Conservation (phyloP, 2,329 filamentous ascomycete genomes). For the Nemania sp. region DNA sequence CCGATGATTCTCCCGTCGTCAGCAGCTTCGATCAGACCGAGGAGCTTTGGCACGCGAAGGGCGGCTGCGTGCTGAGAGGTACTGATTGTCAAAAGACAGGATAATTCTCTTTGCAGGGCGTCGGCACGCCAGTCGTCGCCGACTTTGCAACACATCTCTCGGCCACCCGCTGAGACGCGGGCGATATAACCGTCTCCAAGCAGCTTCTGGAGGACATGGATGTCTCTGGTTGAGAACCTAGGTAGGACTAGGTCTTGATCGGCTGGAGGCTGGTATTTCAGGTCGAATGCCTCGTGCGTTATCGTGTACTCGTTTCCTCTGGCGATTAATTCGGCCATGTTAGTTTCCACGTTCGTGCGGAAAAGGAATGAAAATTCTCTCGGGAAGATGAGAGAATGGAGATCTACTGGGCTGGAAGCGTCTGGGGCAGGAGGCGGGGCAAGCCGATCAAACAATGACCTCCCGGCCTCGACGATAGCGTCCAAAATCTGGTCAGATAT, state of each 20-base stretch:
- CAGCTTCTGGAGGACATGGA: conserved; percentile 17
- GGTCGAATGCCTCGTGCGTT: too few relatives aligned
- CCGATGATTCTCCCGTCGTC: conserved; percentile 26
- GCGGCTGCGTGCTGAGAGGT: conserved; percentile 15
- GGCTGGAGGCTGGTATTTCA: conserved; percentile 19
- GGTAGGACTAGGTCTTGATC: conserved; percentile 24
- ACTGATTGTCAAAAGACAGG: conserved; percentile 12
- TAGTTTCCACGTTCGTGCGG: conserved; percentile 25
- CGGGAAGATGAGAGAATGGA: conserved; percentile 24
- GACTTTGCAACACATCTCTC: conserved; percentile 26
- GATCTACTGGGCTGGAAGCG: conserved; percentile 10
- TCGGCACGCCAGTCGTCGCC: conserved; percentile 3
- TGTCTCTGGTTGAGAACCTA: conserved; percentile 27
- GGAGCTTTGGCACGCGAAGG: conserved; percentile 25
- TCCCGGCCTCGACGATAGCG: conserved; percentile 18
- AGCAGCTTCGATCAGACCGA: conserved; percentile 17
- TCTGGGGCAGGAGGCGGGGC: conserved; percentile 14
- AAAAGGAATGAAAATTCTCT: conserved; percentile 26
- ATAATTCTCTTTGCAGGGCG: conserved; percentile 24
- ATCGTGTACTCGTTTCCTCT: conserved; percentile 10
- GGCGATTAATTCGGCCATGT: conserved; percentile 18
- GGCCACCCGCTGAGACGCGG: conserved; percentile 22
- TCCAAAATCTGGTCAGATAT: conserved; percentile 35
- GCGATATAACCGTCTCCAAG: conserved; percentile 14
- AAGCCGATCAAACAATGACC: conserved; percentile 23